These are phyloP conservation scores for Penicillium silybi DNA, from an alignment of 495 filamentous ascomycete species.

Conservation along the genomic window DNA sequence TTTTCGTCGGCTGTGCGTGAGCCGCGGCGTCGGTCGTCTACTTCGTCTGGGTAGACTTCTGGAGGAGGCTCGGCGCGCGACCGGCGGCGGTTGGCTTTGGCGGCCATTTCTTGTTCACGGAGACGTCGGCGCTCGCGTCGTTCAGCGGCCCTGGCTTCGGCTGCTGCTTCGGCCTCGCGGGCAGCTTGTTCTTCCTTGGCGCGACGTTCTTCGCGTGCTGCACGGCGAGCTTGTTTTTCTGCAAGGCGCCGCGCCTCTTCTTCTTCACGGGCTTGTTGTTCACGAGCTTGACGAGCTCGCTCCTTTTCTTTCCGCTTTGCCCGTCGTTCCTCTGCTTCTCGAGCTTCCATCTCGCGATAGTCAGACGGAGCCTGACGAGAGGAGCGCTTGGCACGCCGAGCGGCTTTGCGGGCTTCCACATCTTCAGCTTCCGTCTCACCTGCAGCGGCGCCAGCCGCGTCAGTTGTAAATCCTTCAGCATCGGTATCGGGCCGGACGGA, in stretches of 20 bases:
- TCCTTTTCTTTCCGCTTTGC: slow-evolving; percentile 40
- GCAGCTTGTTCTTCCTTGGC: slow-evolving; percentile 47
- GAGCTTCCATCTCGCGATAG: slow-evolving; percentile 31
- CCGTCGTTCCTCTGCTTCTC: slow-evolving; percentile 45
- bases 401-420: slow-evolving; percentile 49
- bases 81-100: slow-evolving; percentile 31
- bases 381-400: slow-evolving; percentile 39
- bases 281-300: slow-evolving; percentile 35
- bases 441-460: slow-evolving; percentile 28
- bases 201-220: slow-evolving; percentile 47
- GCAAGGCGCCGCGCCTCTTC: slow-evolving; percentile 46
- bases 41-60: slow-evolving; percentile 18
- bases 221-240: slow-evolving; percentile 42
- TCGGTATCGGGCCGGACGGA: slow-evolving; percentile 40
- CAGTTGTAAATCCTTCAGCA: slow-evolving; percentile 42
- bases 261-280: slow-evolving; percentile 42
- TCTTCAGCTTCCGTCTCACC: slow-evolving; percentile 48
- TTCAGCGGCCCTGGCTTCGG: slow-evolving; percentile 38
- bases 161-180: slow-evolving; percentile 40
- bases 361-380: slow-evolving; percentile 36
- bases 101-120: slow-evolving; percentile 36
- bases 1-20: slow-evolving; percentile 28
- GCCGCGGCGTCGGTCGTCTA: slow-evolving; percentile 22
- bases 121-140: slow-evolving; percentile 38
- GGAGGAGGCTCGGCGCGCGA: slow-evolving; percentile 28